phyloP scores from a whole-genome alignment of 208 protist genomes.

The Leishmania mexicana region DNA sequence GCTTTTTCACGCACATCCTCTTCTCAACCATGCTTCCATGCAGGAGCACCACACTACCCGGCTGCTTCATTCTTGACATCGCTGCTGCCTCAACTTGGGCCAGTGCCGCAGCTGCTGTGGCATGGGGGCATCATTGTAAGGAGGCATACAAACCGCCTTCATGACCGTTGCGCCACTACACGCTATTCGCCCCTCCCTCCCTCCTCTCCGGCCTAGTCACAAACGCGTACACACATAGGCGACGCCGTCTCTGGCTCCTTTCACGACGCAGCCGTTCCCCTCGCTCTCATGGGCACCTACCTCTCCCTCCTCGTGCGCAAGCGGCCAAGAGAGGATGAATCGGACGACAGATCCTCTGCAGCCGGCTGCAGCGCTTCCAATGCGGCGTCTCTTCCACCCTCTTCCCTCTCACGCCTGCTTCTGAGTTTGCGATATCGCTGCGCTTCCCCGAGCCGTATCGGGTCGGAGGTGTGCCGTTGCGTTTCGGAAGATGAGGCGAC shows the following conservation, averaged over 20 bases:
- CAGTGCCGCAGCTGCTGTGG: not conserved
- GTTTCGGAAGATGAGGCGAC: constrained; percentile 43
- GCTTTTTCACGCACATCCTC: not conserved
- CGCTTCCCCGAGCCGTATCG: not conserved
- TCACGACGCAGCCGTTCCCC: not conserved
- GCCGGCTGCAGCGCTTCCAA: not conserved
- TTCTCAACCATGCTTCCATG: not conserved
- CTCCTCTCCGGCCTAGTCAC: not conserved
- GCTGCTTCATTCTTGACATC: not conserved
- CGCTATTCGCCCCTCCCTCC: not conserved
- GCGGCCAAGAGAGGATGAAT: not conserved
- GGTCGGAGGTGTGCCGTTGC: constrained; percentile 38
- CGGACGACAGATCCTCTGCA: not conserved
- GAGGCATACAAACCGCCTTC: not conserved
- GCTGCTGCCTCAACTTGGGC: not conserved
- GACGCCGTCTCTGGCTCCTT: not conserved
- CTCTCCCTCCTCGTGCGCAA: not conserved
- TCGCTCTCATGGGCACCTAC: not conserved
- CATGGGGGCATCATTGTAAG: not conserved
- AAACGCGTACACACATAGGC: not conserved
- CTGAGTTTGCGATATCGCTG: constrained; percentile 22
- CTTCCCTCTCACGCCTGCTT: constrained; percentile 13
- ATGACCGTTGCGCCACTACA: not conserved
- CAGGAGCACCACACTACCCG: not conserved
- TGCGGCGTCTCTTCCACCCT: not conserved